Base-by-base conservation (phyloP, 148 eudicot genomes). In the Hydrangea macrophylla region DNA sequence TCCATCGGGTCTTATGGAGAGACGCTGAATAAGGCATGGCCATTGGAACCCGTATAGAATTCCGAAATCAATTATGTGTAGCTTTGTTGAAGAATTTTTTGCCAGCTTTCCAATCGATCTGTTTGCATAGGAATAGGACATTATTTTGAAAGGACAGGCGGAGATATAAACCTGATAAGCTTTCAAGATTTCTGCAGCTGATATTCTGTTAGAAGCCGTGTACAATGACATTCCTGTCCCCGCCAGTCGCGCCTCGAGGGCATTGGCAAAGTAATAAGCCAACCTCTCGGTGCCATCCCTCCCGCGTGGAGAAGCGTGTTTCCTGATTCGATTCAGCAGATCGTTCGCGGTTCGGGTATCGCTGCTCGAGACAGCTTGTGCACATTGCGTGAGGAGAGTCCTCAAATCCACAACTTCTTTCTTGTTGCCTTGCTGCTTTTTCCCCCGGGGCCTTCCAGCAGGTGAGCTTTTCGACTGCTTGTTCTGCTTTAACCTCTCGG, bases 211-310 rank as follows among this genome's bases (percentile, higher is more conserved):
- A 28, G 55, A 66, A 7, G 70, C 75, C 25, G 78, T 69, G 59
- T 75, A 88, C 27, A 75, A 27, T 7, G 74, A 63, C 10, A 82
- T 70, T 10, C 94, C 96, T 6, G 82, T 77, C 28, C 94, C 96
- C n/a, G 75, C 65, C 39, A 92, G 58, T 5, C 94, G 89, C 7
- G 92, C 85, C 70, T 80, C 96, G 1, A 92, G 79, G 2, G 84
- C 96, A 24, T 78, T 75, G 1, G 84, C 86, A 70, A 87, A 81
- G 68, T 68, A 88, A 75, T 88, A 80, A 1, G 96, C 91, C 62
- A 88, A 65, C 65, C 98, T 79, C 56, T 92, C 84, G n/a, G n/a
- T n/a, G 23, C 74, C 73, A 8, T 88, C 81, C 75, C 86, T 87
- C 8, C 94, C 98, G 28, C 67, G 58, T n/a, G 83, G 83, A 3